A percentile compares a stretch with the other conserved stretches of the same genome.
Conservation (phyloP, 495 filamentous ascomycete species). For the Darksidea phi region DNA sequence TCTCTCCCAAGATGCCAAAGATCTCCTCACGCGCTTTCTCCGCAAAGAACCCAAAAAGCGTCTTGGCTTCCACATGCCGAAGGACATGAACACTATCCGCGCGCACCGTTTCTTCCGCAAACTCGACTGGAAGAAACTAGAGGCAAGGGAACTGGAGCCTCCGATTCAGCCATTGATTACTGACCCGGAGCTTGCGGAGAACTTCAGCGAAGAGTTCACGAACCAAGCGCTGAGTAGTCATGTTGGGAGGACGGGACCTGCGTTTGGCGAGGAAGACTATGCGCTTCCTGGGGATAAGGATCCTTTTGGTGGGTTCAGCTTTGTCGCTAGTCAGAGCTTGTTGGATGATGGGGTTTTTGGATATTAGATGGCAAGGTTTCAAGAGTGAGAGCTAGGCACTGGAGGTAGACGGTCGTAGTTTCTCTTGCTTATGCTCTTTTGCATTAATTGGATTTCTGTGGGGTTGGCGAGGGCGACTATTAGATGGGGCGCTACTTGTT, state of each 20-base stretch:
- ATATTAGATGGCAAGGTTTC: slow-evolving; percentile 4
- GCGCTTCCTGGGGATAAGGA: slow-evolving; percentile 51
- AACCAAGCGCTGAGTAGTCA: slow-evolving; percentile 75
- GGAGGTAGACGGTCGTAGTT: too few species aligned
- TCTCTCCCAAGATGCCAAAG: slow-evolving; percentile 84
- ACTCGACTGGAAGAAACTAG: slow-evolving; percentile 87
- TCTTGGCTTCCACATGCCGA: slow-evolving; percentile 81
- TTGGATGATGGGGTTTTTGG: slow-evolving; percentile 50
- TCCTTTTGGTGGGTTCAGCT: slow-evolving; percentile 93
- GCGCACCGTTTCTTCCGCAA: slow-evolving; percentile 93
- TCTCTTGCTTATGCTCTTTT: too few species aligned
- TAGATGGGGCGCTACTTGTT: too few species aligned
- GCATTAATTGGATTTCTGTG: too few species aligned
- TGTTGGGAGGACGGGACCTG: slow-evolving; percentile 53
- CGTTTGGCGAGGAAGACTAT: slow-evolving; percentile 36
- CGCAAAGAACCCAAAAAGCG: slow-evolving; percentile 89
- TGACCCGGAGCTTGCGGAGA: slow-evolving; percentile 91
- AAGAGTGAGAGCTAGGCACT: too few species aligned
- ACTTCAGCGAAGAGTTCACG: slow-evolving; percentile 88
- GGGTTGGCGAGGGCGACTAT: too few species aligned
- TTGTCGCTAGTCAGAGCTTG: slow-evolving; percentile 83
- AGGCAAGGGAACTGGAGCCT: slow-evolving; percentile 71
- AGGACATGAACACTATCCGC: slow-evolving; percentile 82
- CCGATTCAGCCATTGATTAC: slow-evolving; percentile 92
- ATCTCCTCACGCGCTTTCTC: slow-evolving; percentile 81